Conservation (phyloP, 495 filamentous ascomycete species). For the Penicillium flavigenum region DNA sequence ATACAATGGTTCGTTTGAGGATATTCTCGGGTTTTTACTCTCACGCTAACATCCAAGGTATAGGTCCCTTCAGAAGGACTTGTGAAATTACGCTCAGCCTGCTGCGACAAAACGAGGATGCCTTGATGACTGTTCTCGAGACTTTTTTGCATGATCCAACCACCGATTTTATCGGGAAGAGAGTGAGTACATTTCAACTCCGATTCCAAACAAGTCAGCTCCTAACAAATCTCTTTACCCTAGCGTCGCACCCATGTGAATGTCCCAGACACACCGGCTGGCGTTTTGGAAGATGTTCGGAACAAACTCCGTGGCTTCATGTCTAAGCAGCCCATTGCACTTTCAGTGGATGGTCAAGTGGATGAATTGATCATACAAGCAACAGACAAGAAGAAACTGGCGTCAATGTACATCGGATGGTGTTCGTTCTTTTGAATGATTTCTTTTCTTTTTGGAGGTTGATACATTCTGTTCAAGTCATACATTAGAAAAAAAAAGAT, state of each 20-base stretch:
- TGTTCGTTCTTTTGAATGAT: slow-evolving; percentile 76
- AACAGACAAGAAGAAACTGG: slow-evolving; percentile 70
- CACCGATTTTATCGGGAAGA: slow-evolving; percentile 82
- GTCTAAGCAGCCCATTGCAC: slow-evolving; percentile 79
- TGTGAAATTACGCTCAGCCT: slow-evolving; percentile 83
- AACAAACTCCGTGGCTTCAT: slow-evolving; percentile 83
- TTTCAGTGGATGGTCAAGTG: slow-evolving; percentile 94
- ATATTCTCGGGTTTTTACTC: slow-evolving; percentile 3
- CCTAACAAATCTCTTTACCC: slow-evolving; percentile 18
- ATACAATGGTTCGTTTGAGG: slow-evolving; percentile 58
- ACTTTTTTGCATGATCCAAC: slow-evolving; percentile 97
- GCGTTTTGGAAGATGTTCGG: slow-evolving; percentile 84
- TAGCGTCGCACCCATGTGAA: slow-evolving; percentile 58
- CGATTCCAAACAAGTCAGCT: not conserved
- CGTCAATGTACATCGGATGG: slow-evolving; percentile 98
- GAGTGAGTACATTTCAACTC: slow-evolving; percentile 39
- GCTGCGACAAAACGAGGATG: slow-evolving; percentile 89
- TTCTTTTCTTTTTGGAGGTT: not conserved
- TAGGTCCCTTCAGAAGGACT: slow-evolving; percentile 83
- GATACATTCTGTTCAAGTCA: not conserved
- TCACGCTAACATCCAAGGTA: slow-evolving; percentile 12
- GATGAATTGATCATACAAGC: slow-evolving; percentile 88
- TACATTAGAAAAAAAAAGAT: not conserved
- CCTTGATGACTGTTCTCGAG: slow-evolving; percentile 93
- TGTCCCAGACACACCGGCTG: slow-evolving; percentile 82